These are phyloP conservation scores for Zygoascus tannicola DNA, from an alignment of 805 yeast genomes.

Conservation along the genomic window DNA sequence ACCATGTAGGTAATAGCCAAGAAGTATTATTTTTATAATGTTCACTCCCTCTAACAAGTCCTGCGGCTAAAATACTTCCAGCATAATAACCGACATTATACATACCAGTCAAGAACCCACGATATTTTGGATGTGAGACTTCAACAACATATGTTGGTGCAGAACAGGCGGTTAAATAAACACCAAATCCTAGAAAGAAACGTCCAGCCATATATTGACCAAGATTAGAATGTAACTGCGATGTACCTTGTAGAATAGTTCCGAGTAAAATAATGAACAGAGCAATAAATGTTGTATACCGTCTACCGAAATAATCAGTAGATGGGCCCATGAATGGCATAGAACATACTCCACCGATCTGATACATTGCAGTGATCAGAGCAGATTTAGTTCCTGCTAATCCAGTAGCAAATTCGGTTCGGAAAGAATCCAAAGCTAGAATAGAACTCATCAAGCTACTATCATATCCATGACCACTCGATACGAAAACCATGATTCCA, in stretches of 20 bases:
- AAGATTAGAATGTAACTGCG: slow-evolving; percentile 1
- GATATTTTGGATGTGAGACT: slow-evolving; percentile 15
- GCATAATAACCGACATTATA: slow-evolving; percentile 17
- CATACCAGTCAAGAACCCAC: slow-evolving; percentile 8
- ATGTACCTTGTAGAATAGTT: slow-evolving; percentile 7
- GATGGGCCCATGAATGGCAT: slow-evolving; percentile 14
- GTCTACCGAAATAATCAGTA: slow-evolving; percentile 11
- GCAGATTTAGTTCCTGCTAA: slow-evolving; percentile 15
- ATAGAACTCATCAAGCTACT: slow-evolving; percentile 11
- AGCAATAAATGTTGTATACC: slow-evolving; percentile 11
- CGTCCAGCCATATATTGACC: slow-evolving; percentile 15
- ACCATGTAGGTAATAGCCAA: slow-evolving; percentile 33
- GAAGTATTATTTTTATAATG: background rate
- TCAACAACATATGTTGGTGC: slow-evolving; percentile 16
- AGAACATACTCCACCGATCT: slow-evolving; percentile 15
- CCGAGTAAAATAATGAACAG: slow-evolving; percentile 8
- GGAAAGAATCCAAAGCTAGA: slow-evolving; percentile 7
- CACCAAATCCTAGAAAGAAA: slow-evolving; percentile 17
- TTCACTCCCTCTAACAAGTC: slow-evolving; percentile 4
- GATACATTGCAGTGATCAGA: slow-evolving; percentile 15
- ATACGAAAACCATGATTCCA: slow-evolving; percentile 9
- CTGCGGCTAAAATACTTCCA: slow-evolving; percentile 25
- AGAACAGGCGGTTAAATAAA: slow-evolving; percentile 9
- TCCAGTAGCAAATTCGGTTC: slow-evolving; percentile 11
- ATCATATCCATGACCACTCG: slow-evolving; percentile 15